phyloP scores from a whole-genome alignment of 1,284 basidiomycete species.

The Sanghuangporus baumii region DNA sequence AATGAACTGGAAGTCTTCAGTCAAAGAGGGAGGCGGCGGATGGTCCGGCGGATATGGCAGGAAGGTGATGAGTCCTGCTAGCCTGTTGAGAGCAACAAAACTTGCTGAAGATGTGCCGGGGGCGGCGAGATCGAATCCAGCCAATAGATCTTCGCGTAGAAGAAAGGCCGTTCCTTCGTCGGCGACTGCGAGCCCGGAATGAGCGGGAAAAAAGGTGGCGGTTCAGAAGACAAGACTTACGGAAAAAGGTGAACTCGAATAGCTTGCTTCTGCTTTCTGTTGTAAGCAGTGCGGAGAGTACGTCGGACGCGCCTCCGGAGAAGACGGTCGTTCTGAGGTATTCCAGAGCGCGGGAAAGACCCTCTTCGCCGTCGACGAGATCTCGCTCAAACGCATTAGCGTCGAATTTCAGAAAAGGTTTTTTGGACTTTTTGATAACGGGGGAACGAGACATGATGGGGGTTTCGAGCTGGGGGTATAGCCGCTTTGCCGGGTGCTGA shows the following conservation, averaged over 20 bases:
- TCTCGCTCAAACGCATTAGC: background rate
- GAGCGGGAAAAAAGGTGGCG: background rate
- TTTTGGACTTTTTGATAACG: background rate
- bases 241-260: constrained; percentile 11
- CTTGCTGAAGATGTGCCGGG: background rate
- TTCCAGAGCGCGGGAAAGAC: background rate
- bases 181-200: background rate
- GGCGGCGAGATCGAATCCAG: background rate
- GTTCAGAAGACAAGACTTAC: background rate
- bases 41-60: background rate
- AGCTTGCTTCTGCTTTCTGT: background rate
- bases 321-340: constrained; percentile 1
- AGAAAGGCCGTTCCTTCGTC: background rate
- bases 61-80: background rate
- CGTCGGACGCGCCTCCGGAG: background rate
- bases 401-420: background rate
- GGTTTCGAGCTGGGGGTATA: background rate
- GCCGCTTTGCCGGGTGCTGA: background rate
- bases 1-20: too few species aligned
- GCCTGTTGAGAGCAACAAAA: background rate
- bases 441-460: constrained; percentile 1
- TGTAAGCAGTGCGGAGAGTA: background rate
- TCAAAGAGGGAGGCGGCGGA: background rate
- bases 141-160: constrained; percentile 4
- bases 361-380: background rate